A percentile compares a stretch with the other conserved stretches of the same genome.
Evolutionary conservation across 495 filamentous ascomycete species (phyloP).

Genomic region (Pyrenopolyporus hunteri): DNA sequence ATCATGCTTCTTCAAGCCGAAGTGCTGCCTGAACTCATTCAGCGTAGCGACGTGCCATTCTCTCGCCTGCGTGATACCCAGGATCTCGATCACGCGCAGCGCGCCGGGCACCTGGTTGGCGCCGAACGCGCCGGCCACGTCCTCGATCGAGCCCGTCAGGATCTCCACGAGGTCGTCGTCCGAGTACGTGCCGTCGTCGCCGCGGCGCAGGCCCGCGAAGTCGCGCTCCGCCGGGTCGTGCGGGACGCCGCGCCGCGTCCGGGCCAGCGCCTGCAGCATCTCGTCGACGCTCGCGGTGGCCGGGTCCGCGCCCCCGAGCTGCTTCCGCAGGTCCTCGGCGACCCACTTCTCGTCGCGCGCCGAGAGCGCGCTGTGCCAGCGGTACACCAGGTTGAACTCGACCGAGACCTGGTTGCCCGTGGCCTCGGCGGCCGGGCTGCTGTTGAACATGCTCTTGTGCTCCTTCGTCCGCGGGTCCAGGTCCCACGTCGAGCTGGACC

Average conservation of each 20-base stretch:
- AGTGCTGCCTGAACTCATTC: slow-evolving; percentile 81
- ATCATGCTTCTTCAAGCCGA: slow-evolving; percentile 67
- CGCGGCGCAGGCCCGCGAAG: slow-evolving; percentile 61
- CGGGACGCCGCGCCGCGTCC: slow-evolving; percentile 58
- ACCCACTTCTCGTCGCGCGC: slow-evolving; percentile 69
- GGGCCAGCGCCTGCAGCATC: slow-evolving; percentile 56
- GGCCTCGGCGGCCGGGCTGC: slow-evolving; percentile 58
- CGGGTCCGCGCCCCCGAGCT: slow-evolving; percentile 62
- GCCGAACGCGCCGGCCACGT: slow-evolving; percentile 61
- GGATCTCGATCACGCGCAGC: slow-evolving; percentile 71
- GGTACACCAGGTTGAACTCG: slow-evolving; percentile 69
- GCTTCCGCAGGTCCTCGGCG: slow-evolving; percentile 55
- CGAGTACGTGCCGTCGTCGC: slow-evolving; percentile 57
- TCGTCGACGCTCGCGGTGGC: slow-evolving; percentile 54
- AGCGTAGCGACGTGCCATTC: slow-evolving; percentile 76
- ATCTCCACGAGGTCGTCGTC: slow-evolving; percentile 66
- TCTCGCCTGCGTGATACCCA: slow-evolving; percentile 78
- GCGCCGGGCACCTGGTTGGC: slow-evolving; percentile 71
- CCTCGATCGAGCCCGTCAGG: slow-evolving; percentile 62
- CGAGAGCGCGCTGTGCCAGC: slow-evolving; percentile 72
- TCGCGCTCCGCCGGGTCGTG: slow-evolving; percentile 61
- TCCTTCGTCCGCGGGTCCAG: slow-evolving; percentile 72
- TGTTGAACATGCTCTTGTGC: slow-evolving; percentile 61
- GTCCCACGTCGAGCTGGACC: slow-evolving; percentile 77
- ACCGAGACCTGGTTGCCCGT: slow-evolving; percentile 77